Base-by-base conservation (phyloP, 768 basidiomycete species). In the Tremella mesenterica region DNA sequence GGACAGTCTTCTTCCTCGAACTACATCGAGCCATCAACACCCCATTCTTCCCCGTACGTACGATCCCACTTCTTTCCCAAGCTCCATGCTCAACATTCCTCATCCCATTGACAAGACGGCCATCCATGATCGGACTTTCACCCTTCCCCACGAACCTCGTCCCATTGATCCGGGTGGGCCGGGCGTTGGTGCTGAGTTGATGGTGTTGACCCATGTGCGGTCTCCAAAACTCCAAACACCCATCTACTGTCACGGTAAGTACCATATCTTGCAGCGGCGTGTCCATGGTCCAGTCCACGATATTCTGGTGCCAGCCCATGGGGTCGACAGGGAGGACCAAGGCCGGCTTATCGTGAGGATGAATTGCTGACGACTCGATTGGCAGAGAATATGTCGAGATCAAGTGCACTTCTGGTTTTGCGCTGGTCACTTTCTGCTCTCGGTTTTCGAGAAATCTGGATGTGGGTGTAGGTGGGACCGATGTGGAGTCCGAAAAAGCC, bases 201-300 rank as follows among this genome's bases (percentile, higher is more conserved):
- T 26, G 39, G 33, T 60, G 64, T 25, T 58, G 56, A 21, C 61
- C 70, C 1, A 72, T 74, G 33, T 83, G 81, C 0, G 82, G 82
- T 16, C 79, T 78, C 91, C 91, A 96, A 68, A 91, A 95, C 25
- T 83, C 81, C n/a, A 96, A 74, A 53, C 85, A 85, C 0, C 91
- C 91, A 0, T 79, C 74, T 41, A 79, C 77, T 0, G 85, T 83
- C 14, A 95, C 79, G 50, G 88, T 91, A 31, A 92, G 75, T 9
- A 96, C 73, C 33, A 84, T 81, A 64, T 92, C 89, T 58, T 72
- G 71, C 12, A 65, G 45, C 16, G 69, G 59, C 1, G 63, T 57
- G 31, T 66, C 58, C 16, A 50, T 57, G 27, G 54, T 53, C 72
- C 72, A 73, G 31, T 72, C 68, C 12, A 72, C 56, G 9, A 67